Conservation (phyloP, 495 filamentous ascomycete genomes). For the Penicillium argentinense region DNA sequence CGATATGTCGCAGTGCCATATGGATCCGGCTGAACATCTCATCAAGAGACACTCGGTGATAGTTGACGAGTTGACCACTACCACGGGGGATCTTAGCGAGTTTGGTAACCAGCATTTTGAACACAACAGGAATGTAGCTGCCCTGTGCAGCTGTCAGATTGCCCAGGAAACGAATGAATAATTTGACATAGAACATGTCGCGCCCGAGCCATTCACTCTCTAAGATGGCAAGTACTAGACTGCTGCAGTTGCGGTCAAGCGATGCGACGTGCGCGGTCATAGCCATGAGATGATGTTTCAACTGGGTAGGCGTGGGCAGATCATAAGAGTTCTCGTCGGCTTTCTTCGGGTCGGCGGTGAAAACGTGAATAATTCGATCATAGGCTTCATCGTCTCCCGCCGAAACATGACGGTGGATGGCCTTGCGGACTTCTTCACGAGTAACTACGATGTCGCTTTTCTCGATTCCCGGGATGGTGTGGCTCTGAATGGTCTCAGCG, state of each 20-base stretch:
- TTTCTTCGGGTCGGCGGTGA: constrained; percentile 48
- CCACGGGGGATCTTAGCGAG: constrained; percentile 58
- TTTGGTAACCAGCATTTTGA: constrained; percentile 77
- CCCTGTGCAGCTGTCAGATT: constrained; percentile 79
- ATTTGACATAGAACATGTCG: constrained; percentile 73
- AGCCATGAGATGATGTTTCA: constrained; percentile 74
- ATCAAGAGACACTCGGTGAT: constrained; percentile 54
- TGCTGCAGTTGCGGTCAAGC: constrained; percentile 70
- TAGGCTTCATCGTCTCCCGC: constrained; percentile 69
- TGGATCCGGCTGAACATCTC: constrained; percentile 70
- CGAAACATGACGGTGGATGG: constrained; percentile 63
- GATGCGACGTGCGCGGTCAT: constrained; percentile 70
- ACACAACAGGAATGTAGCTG: constrained; percentile 58
- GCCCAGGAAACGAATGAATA: constrained; percentile 78
- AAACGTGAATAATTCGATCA: constrained; percentile 69
- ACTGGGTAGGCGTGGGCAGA: constrained; percentile 49
- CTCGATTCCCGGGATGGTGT: constrained; percentile 26
- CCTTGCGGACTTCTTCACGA: constrained; percentile 69
- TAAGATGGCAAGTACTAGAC: constrained; percentile 71
- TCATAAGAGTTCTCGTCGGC: constrained; percentile 38
- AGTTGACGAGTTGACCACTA: constrained; percentile 59
- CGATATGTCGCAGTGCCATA: constrained; percentile 69
- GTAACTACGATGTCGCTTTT: too few species aligned
- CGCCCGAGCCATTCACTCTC: constrained; percentile 80
- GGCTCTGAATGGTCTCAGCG: constrained; percentile 66